These are phyloP conservation scores for Borovskyia barvae DNA, from an alignment of 208 protist genomes.

Conservation along the genomic window DNA sequence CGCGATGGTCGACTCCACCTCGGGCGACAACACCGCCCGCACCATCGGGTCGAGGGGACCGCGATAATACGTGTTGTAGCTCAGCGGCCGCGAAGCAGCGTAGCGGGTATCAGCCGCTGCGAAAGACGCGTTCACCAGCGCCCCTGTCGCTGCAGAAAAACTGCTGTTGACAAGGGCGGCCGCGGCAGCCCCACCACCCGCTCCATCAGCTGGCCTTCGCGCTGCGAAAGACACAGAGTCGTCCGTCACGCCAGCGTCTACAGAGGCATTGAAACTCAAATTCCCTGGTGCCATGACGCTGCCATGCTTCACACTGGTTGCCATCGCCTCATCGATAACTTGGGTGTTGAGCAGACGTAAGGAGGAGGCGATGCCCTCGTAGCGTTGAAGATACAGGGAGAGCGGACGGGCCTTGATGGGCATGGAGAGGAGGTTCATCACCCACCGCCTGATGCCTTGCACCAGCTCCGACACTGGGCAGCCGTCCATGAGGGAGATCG, in stretches of 20 bases:
- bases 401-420: conserved; percentile 60
- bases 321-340: conserved; percentile 12
- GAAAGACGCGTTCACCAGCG: conserved; percentile 15
- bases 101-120: background rate
- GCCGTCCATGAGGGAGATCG: conserved; percentile 37
- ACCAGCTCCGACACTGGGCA: conserved; percentile 44
- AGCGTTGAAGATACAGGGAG: conserved; percentile 57
- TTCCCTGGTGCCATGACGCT: conserved; percentile 18
- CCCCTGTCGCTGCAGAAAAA: conserved; percentile 1
- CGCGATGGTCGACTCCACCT: conserved; percentile 42
- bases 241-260: background rate
- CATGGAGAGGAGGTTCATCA: conserved; percentile 40
- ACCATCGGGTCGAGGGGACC: conserved; percentile 58
- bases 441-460: conserved; percentile 38
- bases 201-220: background rate
- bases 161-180: no score
- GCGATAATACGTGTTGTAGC: conserved; percentile 48
- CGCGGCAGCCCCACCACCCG: background rate
- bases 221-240: background rate
- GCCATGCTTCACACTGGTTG: conserved; percentile 7
- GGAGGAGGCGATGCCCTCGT: conserved; percentile 47
- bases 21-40: conserved; percentile 38
- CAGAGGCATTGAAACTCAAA: conserved; percentile 18
- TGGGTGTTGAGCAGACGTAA: conserved; percentile 30
- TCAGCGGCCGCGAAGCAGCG: background rate